Base-by-base conservation (phyloP, 371 early-diverging fungal species). In the Circinella minor region DNA sequence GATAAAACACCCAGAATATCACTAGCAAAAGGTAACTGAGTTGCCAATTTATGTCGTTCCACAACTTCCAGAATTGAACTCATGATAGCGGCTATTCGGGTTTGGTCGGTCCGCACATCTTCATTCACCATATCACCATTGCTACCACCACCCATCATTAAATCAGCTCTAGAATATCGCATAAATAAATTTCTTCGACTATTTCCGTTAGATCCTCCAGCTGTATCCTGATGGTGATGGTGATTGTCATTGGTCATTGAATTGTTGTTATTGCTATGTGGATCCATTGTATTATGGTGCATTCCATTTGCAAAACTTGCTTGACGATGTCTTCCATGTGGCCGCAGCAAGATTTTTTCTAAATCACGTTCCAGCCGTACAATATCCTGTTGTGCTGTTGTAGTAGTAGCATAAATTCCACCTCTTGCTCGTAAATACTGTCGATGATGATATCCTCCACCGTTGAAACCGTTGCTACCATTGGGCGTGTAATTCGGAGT, bases 301-400 rank as follows among this genome's bases (percentile, higher is more conserved):
- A n/a, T 17, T 43, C 67, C 70, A 14, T 6, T 43, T 11, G 71
- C 57, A 61, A 78, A 74, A 36, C 74, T 76, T 20, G 77, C 67
- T 55, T 73, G 63, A 13, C 71, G 79, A 39, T 72, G 66, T 8
- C 63, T 37, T 46, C 47, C 63, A 47, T 63, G 63, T 3, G 63
- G 60, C 36, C 67, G 60, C n/a, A 62, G 34, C 39, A 84, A 57
- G 1, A 84, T 17, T 39, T 80, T 80, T n/a, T 77, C 76, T 10
- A 84, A 51, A 48, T 77, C 79, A 36, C 84, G 73, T 67, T 84
- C 81, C 15, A 84, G 62, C 36, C 75, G 74, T 57, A 79, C 80
- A 27, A 80, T 84, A 39, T 84, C 82, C 59, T 81, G 82, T 43
- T 81, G 84, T 5, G 78, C 84, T 10, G 77, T 77, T 3, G 84